phyloP scores from a whole-genome alignment of 495 filamentous ascomycete genomes.

The Parathielavia appendiculata region DNA sequence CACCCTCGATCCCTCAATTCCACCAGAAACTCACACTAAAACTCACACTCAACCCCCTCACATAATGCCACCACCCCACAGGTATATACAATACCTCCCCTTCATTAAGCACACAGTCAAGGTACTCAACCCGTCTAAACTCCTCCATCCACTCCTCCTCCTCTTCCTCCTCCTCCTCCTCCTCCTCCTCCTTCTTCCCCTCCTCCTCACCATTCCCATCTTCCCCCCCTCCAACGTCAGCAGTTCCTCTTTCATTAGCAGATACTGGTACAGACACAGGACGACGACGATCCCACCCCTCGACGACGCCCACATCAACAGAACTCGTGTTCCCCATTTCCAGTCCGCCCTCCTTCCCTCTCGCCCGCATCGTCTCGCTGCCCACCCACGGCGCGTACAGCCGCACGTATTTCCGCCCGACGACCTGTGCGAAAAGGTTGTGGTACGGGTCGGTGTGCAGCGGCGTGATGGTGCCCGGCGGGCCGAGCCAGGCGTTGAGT shows the following conservation, averaged over 20 bases:
- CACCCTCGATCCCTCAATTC: constrained; percentile 46
- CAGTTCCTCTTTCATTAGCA: constrained; percentile 38
- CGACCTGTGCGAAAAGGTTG: constrained; percentile 86
- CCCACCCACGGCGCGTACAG: constrained; percentile 65
- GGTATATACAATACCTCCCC: constrained; percentile 91
- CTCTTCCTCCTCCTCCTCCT: constrained; percentile 49
- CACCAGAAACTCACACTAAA: constrained; percentile 99
- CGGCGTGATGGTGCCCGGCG: constrained; percentile 80
- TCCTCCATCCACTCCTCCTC: constrained; percentile 63
- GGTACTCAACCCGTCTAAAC: constrained; percentile 57
- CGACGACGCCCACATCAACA: constrained; percentile 63
- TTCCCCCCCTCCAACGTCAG: constrained; percentile 45
- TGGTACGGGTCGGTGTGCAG: constrained; percentile 92
- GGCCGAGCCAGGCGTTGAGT: constrained; percentile 93
- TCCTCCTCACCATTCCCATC: constrained; percentile 13
- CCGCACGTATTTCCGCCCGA: constrained; percentile 84
- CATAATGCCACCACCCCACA: constrained; percentile 98
- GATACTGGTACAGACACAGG: constrained; percentile 8
- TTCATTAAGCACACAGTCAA: constrained; percentile 72
- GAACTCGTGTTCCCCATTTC: constrained; percentile 90
- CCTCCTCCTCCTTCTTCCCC: constrained; percentile 28
- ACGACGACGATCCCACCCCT: constrained; percentile 45
- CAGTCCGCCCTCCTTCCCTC: constrained; percentile 62
- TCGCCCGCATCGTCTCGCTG: constrained; percentile 54
- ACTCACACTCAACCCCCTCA: constrained; percentile 75